Evolutionary conservation across 2,329 filamentous ascomycete genomes (phyloP), one percentile per base, ranked within the genome.

Genomic region (Colletotrichum sp.): DNA sequence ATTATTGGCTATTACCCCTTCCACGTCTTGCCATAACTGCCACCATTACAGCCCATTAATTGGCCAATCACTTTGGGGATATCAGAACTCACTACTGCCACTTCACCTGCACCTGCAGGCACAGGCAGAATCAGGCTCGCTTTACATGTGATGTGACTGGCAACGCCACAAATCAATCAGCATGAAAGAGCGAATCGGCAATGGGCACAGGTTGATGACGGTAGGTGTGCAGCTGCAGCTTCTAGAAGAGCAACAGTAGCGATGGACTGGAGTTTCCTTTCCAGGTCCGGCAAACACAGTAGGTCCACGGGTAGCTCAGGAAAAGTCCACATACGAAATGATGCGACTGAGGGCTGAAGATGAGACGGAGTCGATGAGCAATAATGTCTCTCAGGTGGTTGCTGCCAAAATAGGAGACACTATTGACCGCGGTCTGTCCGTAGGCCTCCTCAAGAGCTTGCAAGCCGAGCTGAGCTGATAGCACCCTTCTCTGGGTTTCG

Each of bases 401-500:
- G 62, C 72, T 12, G 39, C 72, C 3, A 66, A 70, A 3, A 66
- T 80, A 8, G 65, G 77, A n/a, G 67, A 76, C 8, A 60, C 78
- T 2, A 73, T 75, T 22, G 58, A 70, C 22, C 76, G 72, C 28
- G 65, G 70, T 1, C 70, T 78, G 2, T 64, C 75, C n/a, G 18
- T 70, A 8, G 73, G 75, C 25, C 58, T 78, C 1, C 55, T 78
- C 4, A 34, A 62, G 30, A 70, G 73, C 27, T 27, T 79, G 3
- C 65, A 75, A 28, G 27, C 39, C n/a, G 61, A 74, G 27, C 74
- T 79, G 75, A 9, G 79, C 78, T 4, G 79, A 79, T 43, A 56
- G 79, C 28, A 80, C 77, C 8, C 79, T 80, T 34, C 70, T 80
- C 18, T 80, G 78, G 79, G 74, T 77, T 3, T 77, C 78, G 6